A percentile compares a stretch with the other conserved stretches of the same genome.
Evolutionary conservation across 148 eudicot genomes (phyloP).

Genomic region (Camellia lanceoleosa): DNA sequence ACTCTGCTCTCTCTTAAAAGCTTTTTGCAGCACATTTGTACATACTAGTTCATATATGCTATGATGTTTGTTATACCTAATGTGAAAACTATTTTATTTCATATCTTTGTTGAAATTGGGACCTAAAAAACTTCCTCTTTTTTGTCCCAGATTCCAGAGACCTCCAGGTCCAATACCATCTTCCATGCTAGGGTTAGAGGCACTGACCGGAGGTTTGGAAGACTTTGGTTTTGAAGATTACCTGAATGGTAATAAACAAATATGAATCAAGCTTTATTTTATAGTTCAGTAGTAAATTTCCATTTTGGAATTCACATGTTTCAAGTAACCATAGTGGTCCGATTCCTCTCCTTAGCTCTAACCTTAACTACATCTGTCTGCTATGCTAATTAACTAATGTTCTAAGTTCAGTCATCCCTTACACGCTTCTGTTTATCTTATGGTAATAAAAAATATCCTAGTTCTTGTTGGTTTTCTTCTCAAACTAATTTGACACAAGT

Average conservation of each 20-base stretch:
- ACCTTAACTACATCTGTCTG: background rate
- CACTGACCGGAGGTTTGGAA: conserved; percentile 62
- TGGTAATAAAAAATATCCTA: background rate
- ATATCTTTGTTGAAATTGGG: background rate
- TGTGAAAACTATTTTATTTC: background rate
- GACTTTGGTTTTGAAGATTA: conserved; percentile 83
- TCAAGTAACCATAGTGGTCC: background rate
- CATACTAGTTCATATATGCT: background rate
- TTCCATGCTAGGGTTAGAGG: conserved; percentile 82
- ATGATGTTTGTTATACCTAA: background rate
- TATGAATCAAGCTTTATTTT: background rate
- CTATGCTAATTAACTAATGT: background rate
- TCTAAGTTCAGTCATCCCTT: background rate
- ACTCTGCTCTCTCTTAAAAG: too few species aligned
- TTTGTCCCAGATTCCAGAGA: conserved; percentile 65
- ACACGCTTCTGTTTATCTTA: too few species aligned
- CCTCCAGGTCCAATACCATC: conserved; percentile 86
- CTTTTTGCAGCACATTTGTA: background rate
- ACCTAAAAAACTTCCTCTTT: background rate
- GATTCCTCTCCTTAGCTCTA: background rate
- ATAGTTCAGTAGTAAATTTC: background rate
- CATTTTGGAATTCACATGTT: background rate
- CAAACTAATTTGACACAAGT: too few species aligned
- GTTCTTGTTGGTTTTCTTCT: background rate
- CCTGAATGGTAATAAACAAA: conserved; percentile 56